A percentile compares a stretch with the other conserved stretches of the same genome.
Conservation (phyloP, 2,329 filamentous ascomycete species). For the Coniosporium tulheliwenetii region DNA sequence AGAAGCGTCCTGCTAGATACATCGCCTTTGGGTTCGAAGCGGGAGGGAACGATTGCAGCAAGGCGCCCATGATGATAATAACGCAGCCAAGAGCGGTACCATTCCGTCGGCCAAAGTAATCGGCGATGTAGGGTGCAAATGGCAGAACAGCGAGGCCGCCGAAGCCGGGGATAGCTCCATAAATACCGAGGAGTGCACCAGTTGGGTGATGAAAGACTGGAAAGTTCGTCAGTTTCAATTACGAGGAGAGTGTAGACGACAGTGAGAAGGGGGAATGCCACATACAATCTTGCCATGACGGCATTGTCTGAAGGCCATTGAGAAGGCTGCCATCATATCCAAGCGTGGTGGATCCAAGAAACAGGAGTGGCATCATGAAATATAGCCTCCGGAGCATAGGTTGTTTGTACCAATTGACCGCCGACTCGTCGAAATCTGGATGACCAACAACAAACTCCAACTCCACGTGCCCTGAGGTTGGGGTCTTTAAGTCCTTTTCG, state of each 20-base stretch:
- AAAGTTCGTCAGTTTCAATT: not conserved
- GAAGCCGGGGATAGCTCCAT: slow-evolving; percentile 8
- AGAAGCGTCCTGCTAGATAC: slow-evolving; percentile 9
- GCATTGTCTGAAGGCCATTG: slow-evolving; percentile 13
- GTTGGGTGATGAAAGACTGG: slow-evolving; percentile 5
- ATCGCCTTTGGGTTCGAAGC: slow-evolving; percentile 6
- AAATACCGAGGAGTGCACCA: slow-evolving; percentile 13
- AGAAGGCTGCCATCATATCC: slow-evolving; percentile 15
- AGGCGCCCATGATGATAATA: slow-evolving; percentile 29
- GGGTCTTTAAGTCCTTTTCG: too few species aligned
- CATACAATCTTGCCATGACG: slow-evolving; percentile 7
- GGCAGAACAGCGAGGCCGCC: slow-evolving; percentile 9
- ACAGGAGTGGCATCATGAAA: not conserved
- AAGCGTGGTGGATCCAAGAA: not conserved
- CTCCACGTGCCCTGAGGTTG: too few species aligned
- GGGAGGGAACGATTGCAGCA: slow-evolving; percentile 9
- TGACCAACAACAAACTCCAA: slow-evolving; percentile 5
- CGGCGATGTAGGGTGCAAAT: slow-evolving; percentile 9
- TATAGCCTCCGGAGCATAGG: slow-evolving; percentile 2
- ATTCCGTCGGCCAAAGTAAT: slow-evolving; percentile 12
- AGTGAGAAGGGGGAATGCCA: slow-evolving; percentile 1
- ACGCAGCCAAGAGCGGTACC: slow-evolving; percentile 20
- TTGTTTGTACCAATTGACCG: slow-evolving; percentile 2
- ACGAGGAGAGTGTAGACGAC: too few species aligned
- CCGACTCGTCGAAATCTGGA: not conserved